These are phyloP conservation scores for Perilla frutescens DNA, from an alignment of 257 asterid species.

Conservation along the genomic window DNA sequence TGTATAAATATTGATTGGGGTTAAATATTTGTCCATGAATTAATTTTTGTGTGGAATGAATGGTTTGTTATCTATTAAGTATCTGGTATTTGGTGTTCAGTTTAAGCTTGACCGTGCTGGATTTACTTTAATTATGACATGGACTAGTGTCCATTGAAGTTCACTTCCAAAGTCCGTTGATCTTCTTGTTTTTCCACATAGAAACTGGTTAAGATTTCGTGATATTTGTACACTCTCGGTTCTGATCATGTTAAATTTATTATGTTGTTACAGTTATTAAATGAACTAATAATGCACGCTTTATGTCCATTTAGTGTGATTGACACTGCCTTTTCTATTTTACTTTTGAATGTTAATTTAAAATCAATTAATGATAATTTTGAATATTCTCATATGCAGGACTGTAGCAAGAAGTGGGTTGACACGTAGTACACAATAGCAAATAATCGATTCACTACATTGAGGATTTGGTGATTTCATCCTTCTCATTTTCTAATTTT, in stretches of 20 bases:
- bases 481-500: conserved; percentile 39
- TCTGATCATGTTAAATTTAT: background rate
- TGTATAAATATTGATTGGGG: conserved; percentile 3
- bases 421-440: conserved; percentile 82
- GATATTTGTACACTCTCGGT: background rate
- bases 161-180: background rate
- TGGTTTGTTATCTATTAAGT: background rate
- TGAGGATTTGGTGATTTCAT: conserved; percentile 44
- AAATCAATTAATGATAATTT: background rate
- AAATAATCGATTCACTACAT: conserved; percentile 34
- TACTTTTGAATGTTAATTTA: background rate
- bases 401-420: conserved; percentile 67
- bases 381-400: conserved; percentile 52
- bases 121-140: background rate
- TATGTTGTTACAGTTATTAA: background rate
- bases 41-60: background rate
- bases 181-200: background rate
- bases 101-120: background rate
- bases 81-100: background rate
- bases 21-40: background rate
- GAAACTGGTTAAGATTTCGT: background rate
- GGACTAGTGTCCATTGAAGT: background rate
- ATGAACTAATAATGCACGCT: background rate
- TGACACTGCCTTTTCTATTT: background rate
- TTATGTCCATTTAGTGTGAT: background rate